Percentiles rank a stretch among this genome's conserved stretches.
phyloP scores from a whole-genome alignment of 2,329 filamentous ascomycete genomes.

The Coniochaeta ligniaria region DNA sequence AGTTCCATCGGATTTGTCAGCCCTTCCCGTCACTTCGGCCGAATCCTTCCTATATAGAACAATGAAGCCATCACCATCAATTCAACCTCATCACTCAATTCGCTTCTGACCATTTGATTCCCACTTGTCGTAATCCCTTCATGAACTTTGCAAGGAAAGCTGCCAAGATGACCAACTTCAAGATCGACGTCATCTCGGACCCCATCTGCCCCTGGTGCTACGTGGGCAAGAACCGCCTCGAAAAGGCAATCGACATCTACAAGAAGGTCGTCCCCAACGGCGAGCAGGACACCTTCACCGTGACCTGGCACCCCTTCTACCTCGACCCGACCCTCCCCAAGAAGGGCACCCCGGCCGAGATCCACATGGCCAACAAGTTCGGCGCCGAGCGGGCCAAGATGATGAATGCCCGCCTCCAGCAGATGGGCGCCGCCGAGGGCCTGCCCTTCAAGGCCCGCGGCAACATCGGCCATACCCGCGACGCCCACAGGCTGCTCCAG shows the following conservation, averaged over 20 bases:
- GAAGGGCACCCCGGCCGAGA: constrained; percentile 34
- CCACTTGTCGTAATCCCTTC: neutral
- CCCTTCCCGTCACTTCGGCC: neutral
- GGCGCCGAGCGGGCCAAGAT: constrained; percentile 45
- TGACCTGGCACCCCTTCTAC: constrained; percentile 75
- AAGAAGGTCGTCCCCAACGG: constrained; percentile 52
- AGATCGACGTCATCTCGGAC: constrained; percentile 74
- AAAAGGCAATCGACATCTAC: constrained; percentile 63
- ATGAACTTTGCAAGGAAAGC: neutral
- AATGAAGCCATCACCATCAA: neutral
- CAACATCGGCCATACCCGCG: constrained; percentile 67
- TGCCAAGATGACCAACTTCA: constrained; percentile 63
- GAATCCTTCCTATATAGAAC: neutral
- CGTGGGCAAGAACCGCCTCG: constrained; percentile 69
- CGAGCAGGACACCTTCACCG: constrained; percentile 59
- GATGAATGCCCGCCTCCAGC: constrained; percentile 25
- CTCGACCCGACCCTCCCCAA: constrained; percentile 59
- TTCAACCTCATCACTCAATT: neutral
- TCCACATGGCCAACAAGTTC: constrained; percentile 56
- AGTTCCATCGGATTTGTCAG: neutral
- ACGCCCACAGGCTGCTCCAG: constrained; percentile 72
- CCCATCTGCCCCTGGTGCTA: constrained; percentile 77
- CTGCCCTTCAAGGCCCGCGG: constrained; percentile 69
- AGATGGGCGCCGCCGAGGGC: constrained; percentile 58
- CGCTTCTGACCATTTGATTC: neutral